Percentiles rank a stretch among this genome's conserved stretches.
Conservation (phyloP, 306 rosid genomes). For the Prunus armeniaca region DNA sequence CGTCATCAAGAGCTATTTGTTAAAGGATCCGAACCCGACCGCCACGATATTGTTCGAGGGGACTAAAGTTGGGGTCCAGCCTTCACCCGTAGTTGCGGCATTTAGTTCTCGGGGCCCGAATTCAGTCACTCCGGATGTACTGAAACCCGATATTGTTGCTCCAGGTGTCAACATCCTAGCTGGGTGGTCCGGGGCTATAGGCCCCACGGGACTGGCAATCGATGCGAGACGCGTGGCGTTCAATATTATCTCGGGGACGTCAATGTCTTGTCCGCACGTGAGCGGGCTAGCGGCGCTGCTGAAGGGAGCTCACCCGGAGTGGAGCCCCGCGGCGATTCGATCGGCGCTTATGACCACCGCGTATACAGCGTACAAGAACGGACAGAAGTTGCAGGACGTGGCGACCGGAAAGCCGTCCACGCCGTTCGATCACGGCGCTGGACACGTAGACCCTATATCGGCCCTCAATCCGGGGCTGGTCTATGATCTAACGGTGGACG, state of each 20-base stretch:
- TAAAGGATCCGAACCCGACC: conserved; percentile 46
- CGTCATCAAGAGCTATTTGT: conserved; percentile 39
- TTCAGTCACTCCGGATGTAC: conserved; percentile 43
- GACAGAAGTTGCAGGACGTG: conserved; percentile 38
- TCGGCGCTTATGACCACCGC: conserved; percentile 87
- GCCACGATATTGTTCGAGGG: conserved; percentile 52
- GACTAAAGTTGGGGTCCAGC: conserved; percentile 53
- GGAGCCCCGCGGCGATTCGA: conserved; percentile 78
- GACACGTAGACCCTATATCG: conserved; percentile 65
- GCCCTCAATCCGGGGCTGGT: conserved; percentile 84
- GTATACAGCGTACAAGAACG: conserved; percentile 49
- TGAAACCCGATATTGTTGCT: conserved; percentile 79
- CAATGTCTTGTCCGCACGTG: conserved; percentile 92
- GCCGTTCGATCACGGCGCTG: conserved; percentile 66
- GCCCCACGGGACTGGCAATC: conserved; percentile 32
- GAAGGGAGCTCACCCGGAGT: conserved; percentile 62
- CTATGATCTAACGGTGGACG: conserved; percentile 57
- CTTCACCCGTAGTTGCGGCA: conserved; percentile 79
- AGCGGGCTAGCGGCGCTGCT: conserved; percentile 71
- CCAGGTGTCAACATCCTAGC: conserved; percentile 87
- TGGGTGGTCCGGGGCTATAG: conserved; percentile 39
- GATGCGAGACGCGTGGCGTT: conserved; percentile 74
- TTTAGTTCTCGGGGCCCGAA: conserved; percentile 83
- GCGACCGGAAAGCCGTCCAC: conserved; percentile 55
- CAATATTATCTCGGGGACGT: conserved; percentile 81